phyloP scores from a whole-genome alignment of 2,329 filamentous ascomycete genomes.

The Pyrenophora graminea region DNA sequence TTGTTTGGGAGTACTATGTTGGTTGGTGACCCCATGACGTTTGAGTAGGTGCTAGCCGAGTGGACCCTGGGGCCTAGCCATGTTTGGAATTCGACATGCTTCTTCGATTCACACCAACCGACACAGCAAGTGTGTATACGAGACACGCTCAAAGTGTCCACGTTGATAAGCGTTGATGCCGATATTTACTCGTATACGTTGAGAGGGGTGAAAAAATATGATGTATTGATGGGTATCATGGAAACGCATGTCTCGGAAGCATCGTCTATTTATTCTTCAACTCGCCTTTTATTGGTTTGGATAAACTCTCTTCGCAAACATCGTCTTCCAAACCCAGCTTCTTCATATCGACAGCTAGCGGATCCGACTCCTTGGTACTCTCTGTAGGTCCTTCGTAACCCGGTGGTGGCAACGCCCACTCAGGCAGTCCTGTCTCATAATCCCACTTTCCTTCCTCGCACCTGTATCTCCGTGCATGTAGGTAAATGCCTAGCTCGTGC shows the following conservation, averaged over 20 bases:
- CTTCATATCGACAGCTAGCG: slow-evolving; percentile 50
- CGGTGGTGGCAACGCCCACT: slow-evolving; percentile 82
- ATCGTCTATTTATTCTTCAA: background rate
- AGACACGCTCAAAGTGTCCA: too few species aligned
- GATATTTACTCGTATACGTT: too few species aligned
- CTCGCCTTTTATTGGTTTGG: background rate
- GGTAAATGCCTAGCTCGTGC: slow-evolving; percentile 90
- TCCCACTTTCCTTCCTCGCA: slow-evolving; percentile 82
- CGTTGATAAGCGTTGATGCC: too few species aligned
- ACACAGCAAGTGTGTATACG: too few species aligned
- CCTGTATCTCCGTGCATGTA: slow-evolving; percentile 90
- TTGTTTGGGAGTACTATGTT: too few species aligned
- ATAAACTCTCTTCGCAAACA: background rate
- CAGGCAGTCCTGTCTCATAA: slow-evolving; percentile 81
- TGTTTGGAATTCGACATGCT: too few species aligned
- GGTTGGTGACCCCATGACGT: too few species aligned
- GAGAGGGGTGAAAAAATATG: background rate
- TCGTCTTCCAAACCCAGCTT: slow-evolving; percentile 46
- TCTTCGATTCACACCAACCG: too few species aligned
- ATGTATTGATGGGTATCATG: slow-evolving; percentile 13
- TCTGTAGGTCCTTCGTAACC: slow-evolving; percentile 73
- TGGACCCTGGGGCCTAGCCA: too few species aligned
- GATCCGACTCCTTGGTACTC: slow-evolving; percentile 58
- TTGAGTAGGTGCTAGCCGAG: too few species aligned
- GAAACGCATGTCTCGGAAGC: background rate